These are phyloP conservation scores for Xylaria digitata DNA, from an alignment of 2,329 filamentous ascomycete species.

Conservation along the genomic window DNA sequence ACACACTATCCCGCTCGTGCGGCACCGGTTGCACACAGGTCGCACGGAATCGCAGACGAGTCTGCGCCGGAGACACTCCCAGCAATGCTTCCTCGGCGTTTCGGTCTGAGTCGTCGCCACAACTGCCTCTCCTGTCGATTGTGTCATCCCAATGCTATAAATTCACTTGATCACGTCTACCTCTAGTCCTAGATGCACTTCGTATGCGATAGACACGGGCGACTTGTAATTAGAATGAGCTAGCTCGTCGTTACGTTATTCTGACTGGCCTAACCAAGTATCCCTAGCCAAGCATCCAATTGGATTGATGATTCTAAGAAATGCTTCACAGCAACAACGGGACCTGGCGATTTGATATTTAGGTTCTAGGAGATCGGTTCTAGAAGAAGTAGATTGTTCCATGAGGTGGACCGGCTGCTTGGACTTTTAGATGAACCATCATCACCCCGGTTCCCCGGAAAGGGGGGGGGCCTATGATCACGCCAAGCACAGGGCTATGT, in stretches of 20 bases:
- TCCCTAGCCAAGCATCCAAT: neutral
- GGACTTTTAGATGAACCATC: conserved; percentile 9
- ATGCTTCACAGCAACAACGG: neutral
- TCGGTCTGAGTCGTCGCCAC: conserved; percentile 4
- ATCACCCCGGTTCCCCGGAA: neutral
- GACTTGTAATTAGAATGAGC: neutral
- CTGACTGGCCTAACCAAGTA: neutral
- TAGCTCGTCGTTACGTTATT: neutral
- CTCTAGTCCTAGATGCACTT: neutral
- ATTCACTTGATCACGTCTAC: neutral
- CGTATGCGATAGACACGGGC: neutral
- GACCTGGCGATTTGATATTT: neutral
- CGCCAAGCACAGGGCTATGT: conserved; percentile 16
- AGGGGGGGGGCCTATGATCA: conserved; percentile 18
- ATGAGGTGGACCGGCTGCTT: neutral
- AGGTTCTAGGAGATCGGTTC: neutral
- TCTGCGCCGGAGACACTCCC: conserved; percentile 56
- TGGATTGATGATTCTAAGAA: neutral
- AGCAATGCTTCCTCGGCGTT: conserved; percentile 50
- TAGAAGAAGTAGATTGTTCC: neutral
- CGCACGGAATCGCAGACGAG: conserved; percentile 54
- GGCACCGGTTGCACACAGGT: conserved; percentile 54
- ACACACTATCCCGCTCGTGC: conserved; percentile 50
- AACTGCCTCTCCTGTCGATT: conserved; percentile 5
- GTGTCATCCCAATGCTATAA: conserved; percentile 14